Conservation (phyloP, 2,329 filamentous ascomycete species). For the Teratosphaeria epicoccoides region DNA sequence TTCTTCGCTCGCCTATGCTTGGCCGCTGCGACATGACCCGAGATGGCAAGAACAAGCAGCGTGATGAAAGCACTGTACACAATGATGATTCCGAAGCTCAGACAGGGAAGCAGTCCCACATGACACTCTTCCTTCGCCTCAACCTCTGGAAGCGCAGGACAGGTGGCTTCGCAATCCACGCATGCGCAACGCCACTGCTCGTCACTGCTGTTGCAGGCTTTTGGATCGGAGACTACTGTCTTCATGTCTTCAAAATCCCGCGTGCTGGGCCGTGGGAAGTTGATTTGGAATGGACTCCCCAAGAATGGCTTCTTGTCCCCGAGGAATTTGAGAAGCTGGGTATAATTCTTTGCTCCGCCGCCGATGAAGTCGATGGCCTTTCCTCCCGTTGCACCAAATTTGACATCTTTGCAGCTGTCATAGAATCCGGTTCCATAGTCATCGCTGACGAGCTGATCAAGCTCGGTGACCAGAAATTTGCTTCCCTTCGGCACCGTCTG, state of each 20-base stretch:
- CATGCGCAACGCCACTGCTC: slow-evolving; percentile 82
- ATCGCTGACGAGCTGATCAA: slow-evolving; percentile 80
- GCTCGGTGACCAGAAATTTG: slow-evolving; percentile 66
- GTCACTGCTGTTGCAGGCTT: slow-evolving; percentile 83
- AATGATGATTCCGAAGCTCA: slow-evolving; percentile 86
- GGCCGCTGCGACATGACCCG: slow-evolving; percentile 65
- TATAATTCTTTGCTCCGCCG: slow-evolving; percentile 84
- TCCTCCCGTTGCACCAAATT: slow-evolving; percentile 88
- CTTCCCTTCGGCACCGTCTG: slow-evolving; percentile 51
- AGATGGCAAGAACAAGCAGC: slow-evolving; percentile 53
- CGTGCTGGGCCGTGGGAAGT: slow-evolving; percentile 58
- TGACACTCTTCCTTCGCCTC: slow-evolving; percentile 59
- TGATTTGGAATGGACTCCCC: slow-evolving; percentile 96
- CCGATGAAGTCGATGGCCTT: slow-evolving; percentile 95
- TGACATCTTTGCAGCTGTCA: slow-evolving; percentile 97
- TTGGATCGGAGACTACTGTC: slow-evolving; percentile 59
- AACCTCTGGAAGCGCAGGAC: slow-evolving; percentile 71
- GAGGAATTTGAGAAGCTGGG: slow-evolving; percentile 77
- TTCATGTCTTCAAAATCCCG: slow-evolving; percentile 60
- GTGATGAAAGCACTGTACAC: slow-evolving; percentile 69
- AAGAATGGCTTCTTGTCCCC: slow-evolving; percentile 77
- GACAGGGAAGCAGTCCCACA: slow-evolving; percentile 79
- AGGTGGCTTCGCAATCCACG: slow-evolving; percentile 80
- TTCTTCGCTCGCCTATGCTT: slow-evolving; percentile 64
- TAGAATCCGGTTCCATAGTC: slow-evolving; percentile 83